Evolutionary conservation across 2,329 filamentous ascomycete genomes (phyloP), one percentile per base, ranked within the genome.

Genomic region (Pleoardoris graminearum): DNA sequence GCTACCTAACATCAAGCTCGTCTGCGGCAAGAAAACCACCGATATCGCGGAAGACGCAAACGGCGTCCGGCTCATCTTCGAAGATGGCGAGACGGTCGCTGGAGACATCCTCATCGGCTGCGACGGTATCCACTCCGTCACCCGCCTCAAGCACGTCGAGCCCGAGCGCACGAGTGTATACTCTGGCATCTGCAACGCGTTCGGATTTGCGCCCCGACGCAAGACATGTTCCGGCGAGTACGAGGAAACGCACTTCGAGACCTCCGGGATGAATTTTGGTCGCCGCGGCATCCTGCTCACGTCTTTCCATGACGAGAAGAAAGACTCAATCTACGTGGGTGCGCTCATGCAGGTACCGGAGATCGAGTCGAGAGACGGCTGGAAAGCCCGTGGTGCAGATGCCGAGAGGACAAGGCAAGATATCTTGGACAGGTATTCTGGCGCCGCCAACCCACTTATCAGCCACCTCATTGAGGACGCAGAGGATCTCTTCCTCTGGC

Each of bases 91-190:
- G 0, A 63, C 58, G 1, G 62, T 76, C 3, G 59, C 67, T 1
- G 80, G 76, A 3, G 82, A 85, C 54, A 62, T 85, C 1, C 57
- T 85, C 0, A 59, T 85, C 10, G 82, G 81, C 5, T 82, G 81
- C 3, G 82, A 85, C 50, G 82, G 82, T 0, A 80, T 83, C 8
- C 74, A 78, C 63, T 75, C 70, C 38, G 71, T 73, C 42, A 71
- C 75, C 3, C 69, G 76, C 10, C 68, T 77, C 48, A 74, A 71
- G 53, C 76, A 78, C 55, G 75, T 78, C 48, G 76, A 78, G 57
- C 75, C 76, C 7, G 67, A 69, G 30, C 72, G 76, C 22, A 77
- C 71, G 53, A 68, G 67, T 23, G 65, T 69, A 19, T 78, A 78
- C 62, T 74, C 72, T 0, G 76, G 76, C 11, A 74, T 77, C n/a